These are phyloP conservation scores for Lipomyces kockii DNA, from an alignment of 805 yeast genomes.

Conservation along the genomic window DNA sequence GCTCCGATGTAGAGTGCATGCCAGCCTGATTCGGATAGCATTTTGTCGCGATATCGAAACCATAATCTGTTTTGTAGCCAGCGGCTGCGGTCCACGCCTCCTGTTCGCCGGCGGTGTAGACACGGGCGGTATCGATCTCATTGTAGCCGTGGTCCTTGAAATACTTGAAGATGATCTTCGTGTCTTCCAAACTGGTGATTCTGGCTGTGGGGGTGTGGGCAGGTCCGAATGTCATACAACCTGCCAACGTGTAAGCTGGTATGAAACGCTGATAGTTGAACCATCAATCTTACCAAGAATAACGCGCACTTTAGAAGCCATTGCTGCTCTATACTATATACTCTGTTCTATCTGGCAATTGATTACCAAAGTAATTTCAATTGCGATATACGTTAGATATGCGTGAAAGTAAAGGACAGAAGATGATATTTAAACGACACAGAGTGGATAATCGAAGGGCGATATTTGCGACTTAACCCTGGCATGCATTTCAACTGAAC, in stretches of 20 bases:
- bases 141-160: slow-evolving; percentile 36
- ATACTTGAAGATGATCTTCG: slow-evolving; percentile 21
- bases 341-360: neutral
- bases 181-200: slow-evolving; percentile 22
- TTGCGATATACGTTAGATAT: too few species aligned
- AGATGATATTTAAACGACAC: too few species aligned
- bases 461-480: too few species aligned
- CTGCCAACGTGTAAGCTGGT: neutral
- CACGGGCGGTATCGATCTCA: slow-evolving; percentile 43
- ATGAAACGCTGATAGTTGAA: neutral
- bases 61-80: slow-evolving; percentile 24
- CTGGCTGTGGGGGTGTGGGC: slow-evolving; percentile 23
- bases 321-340: neutral
- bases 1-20: slow-evolving; percentile 17
- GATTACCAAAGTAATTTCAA: neutral
- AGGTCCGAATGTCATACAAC: slow-evolving; percentile 34
- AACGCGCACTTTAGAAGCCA: neutral
- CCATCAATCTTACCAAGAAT: slow-evolving; percentile 3
- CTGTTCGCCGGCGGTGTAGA: slow-evolving; percentile 38
- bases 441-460: too few species aligned
- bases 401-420: too few species aligned
- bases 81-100: slow-evolving; percentile 34
- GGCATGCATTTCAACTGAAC: too few species aligned
- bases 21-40: slow-evolving; percentile 34
- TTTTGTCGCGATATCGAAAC: slow-evolving; percentile 38